Conservation (phyloP, 257 asterid species). For the Solanum sitiens region DNA sequence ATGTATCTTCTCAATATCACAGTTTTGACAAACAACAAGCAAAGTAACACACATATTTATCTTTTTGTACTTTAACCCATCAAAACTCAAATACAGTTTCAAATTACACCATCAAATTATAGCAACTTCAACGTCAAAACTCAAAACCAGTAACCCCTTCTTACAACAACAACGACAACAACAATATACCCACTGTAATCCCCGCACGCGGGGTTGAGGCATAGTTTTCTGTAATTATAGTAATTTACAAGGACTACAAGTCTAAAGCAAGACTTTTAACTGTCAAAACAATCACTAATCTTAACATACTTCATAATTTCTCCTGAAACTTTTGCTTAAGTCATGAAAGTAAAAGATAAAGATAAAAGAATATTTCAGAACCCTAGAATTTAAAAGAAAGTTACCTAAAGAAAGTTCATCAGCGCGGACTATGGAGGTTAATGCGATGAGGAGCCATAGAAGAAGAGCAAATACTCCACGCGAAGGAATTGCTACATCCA, state of each 20-base stretch:
- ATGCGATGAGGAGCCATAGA: constrained; percentile 19
- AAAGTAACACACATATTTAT: background rate
- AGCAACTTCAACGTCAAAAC: background rate
- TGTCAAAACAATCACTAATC: background rate
- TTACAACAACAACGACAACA: background rate
- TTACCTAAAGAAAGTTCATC: constrained; percentile 49
- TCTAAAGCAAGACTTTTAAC: background rate
- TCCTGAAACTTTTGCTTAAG: background rate
- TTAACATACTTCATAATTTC: background rate
- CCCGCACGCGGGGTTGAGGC: background rate
- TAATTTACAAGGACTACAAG: background rate
- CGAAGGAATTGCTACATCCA: constrained; percentile 22
- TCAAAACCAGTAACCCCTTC: background rate
- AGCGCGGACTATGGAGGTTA: constrained; percentile 9
- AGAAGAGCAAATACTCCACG: constrained; percentile 4
- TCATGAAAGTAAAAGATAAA: background rate
- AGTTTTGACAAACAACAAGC: background rate
- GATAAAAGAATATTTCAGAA: background rate
- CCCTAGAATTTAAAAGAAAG: constrained; percentile 9
- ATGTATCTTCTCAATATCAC: background rate
- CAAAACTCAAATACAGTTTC: background rate
- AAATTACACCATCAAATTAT: background rate
- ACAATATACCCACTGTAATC: background rate
- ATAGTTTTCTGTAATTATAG: background rate
- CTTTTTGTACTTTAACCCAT: background rate